These are phyloP conservation scores for Diospyros lotus DNA, from an alignment of 148 eudicot species.

Conservation along the genomic window DNA sequence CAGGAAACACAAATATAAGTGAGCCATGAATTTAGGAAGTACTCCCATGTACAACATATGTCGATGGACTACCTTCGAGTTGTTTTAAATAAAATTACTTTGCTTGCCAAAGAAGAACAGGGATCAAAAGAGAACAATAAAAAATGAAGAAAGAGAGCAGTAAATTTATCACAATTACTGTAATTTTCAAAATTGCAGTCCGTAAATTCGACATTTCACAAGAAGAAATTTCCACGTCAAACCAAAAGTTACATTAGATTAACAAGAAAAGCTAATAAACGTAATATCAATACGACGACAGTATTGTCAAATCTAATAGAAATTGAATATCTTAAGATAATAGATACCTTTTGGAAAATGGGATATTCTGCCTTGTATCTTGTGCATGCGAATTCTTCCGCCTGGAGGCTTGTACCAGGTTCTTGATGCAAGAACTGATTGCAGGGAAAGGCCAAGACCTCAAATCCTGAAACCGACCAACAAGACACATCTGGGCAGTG, in stretches of 20 bases:
- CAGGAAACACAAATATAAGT: too few relatives aligned
- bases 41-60: too few relatives aligned
- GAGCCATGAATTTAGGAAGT: too few relatives aligned
- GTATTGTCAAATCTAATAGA: neutral
- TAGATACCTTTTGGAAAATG: constrained; percentile 66
- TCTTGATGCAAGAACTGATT: constrained; percentile 90
- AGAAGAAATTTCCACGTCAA: neutral
- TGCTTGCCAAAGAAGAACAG: too few relatives aligned
- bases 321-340: neutral
- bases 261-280: too few relatives aligned
- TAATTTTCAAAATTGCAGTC: neutral
- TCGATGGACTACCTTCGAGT: too few relatives aligned
- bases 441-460: constrained; percentile 92
- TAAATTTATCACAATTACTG: neutral
- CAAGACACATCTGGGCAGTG: neutral
- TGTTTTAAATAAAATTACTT: too few relatives aligned
- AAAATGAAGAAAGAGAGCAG: neutral
- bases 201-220: constrained; percentile 5
- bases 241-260: neutral
- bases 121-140: too few relatives aligned
- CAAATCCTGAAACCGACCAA: constrained; percentile 49
- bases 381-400: constrained; percentile 69
- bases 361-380: constrained; percentile 88
- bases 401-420: constrained; percentile 71
- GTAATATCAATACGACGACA: neutral